These are phyloP conservation scores for Teratosphaeria gauchensis DNA, from an alignment of 2,329 filamentous ascomycete genomes.

Conservation along the genomic window DNA sequence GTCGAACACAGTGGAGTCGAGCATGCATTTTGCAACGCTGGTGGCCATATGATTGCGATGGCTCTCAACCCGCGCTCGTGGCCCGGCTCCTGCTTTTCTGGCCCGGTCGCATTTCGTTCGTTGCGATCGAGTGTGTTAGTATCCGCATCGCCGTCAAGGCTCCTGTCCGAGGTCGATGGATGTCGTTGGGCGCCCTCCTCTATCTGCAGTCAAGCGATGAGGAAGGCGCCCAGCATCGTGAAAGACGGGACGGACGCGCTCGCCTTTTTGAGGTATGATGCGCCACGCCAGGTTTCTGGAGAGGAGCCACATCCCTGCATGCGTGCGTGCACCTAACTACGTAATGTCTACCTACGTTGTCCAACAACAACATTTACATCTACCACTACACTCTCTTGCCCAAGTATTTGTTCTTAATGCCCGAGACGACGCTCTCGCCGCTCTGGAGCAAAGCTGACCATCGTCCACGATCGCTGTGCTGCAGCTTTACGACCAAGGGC, in stretches of 20 bases:
- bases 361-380: neutral
- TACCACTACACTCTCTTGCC: neutral
- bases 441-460: too few relatives aligned
- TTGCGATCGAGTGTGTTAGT: neutral
- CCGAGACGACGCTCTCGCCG: too few relatives aligned
- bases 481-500: too few relatives aligned
- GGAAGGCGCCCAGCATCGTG: neutral
- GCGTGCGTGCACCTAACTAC: neutral
- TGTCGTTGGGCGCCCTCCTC: neutral
- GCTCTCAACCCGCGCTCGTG: neutral
- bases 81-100: neutral
- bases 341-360: neutral
- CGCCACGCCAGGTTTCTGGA: neutral
- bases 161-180: neutral
- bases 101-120: neutral
- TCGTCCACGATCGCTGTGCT: too few relatives aligned
- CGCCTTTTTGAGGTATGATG: neutral
- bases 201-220: neutral
- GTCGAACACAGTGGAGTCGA: constrained; percentile 7
- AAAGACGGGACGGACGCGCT: neutral
- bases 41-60: neutral
- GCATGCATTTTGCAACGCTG: neutral
- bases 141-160: neutral
- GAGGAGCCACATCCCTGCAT: neutral
- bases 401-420: too few relatives aligned